Conservation (phyloP, 2,329 filamentous ascomycete species). For the Tolypocladium cylindrosporum region DNA sequence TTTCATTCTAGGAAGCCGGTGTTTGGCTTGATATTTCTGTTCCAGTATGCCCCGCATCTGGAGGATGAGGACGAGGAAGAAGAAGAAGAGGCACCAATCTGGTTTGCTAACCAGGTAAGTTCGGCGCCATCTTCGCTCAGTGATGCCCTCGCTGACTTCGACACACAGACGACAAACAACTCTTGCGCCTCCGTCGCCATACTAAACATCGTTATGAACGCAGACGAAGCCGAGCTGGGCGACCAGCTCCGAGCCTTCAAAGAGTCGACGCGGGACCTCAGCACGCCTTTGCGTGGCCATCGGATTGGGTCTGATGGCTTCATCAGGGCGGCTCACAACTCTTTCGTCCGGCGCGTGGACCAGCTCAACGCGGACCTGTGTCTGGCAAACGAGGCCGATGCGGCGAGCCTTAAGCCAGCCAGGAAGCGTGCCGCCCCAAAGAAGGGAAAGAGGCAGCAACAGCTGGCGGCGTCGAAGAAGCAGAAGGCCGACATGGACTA, state of each 20-base stretch:
- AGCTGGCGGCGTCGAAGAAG: conserved; percentile 15
- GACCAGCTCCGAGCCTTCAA: conserved; percentile 64
- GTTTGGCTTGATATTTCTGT: conserved; percentile 83
- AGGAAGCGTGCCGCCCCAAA: conserved; percentile 22
- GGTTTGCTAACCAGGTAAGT: conserved; percentile 86
- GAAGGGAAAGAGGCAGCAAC: conserved; percentile 25
- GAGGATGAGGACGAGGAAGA: conserved; percentile 38
- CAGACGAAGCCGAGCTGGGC: conserved; percentile 55
- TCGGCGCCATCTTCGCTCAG: neutral
- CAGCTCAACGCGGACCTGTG: conserved; percentile 62
- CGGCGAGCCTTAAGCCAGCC: conserved; percentile 20
- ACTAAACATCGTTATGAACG: conserved; percentile 89
- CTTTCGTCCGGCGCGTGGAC: conserved; percentile 71
- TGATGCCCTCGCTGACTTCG: conserved; percentile 4
- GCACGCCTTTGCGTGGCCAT: conserved; percentile 65
- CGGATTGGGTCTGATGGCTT: conserved; percentile 64
- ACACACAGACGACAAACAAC: conserved; percentile 59
- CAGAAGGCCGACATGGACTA: conserved; percentile 43
- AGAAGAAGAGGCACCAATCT: conserved; percentile 44
- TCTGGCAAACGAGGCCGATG: conserved; percentile 45
- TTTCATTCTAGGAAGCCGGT: conserved; percentile 51
- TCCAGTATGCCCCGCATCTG: conserved; percentile 48
- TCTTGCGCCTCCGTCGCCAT: conserved; percentile 89
- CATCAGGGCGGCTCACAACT: conserved; percentile 78
- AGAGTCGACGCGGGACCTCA: conserved; percentile 55